Evolutionary conservation across 495 filamentous ascomycete genomes (phyloP).

Genomic region (Pyrenula massariospora): DNA sequence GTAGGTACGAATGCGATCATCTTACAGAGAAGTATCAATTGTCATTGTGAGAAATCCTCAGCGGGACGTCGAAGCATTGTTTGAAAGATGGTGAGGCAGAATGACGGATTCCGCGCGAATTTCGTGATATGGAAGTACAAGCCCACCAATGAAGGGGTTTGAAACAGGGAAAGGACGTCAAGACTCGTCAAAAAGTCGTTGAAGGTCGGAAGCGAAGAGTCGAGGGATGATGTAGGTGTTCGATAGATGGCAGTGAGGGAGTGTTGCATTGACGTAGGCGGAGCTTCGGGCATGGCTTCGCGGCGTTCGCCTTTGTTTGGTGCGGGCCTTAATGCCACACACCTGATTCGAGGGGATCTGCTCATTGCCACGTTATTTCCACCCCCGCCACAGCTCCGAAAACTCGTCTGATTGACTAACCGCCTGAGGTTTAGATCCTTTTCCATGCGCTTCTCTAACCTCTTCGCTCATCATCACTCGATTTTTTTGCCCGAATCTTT

Average conservation of each 20-base stretch:
- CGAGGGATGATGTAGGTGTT: not conserved
- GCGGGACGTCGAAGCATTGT: conserved; percentile 4
- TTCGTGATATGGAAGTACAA: too few relatives aligned
- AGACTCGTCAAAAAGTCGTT: too few relatives aligned
- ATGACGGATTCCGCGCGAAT: too few relatives aligned
- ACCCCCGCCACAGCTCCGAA: not conserved
- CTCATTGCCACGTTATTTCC: not conserved
- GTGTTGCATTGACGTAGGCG: not conserved
- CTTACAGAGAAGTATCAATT: conserved; percentile 24
- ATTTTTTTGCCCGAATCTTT: not conserved
- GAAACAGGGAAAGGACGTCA: too few relatives aligned
- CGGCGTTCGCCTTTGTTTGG: not conserved
- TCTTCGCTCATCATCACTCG: not conserved
- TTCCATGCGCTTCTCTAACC: not conserved
- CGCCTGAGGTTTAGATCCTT: not conserved
- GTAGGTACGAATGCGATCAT: not conserved
- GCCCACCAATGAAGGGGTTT: too few relatives aligned
- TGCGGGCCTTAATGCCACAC: not conserved
- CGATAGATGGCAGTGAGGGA: not conserved
- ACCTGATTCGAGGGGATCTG: too few relatives aligned
- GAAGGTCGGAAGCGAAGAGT: not conserved
- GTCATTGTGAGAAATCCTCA: conserved; percentile 26
- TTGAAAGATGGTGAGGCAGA: conserved; percentile 1
- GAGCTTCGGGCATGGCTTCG: not conserved
- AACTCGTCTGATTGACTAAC: not conserved